Conservation (phyloP, 2,329 filamentous ascomycete species). For the Aspergillus sp. region DNA sequence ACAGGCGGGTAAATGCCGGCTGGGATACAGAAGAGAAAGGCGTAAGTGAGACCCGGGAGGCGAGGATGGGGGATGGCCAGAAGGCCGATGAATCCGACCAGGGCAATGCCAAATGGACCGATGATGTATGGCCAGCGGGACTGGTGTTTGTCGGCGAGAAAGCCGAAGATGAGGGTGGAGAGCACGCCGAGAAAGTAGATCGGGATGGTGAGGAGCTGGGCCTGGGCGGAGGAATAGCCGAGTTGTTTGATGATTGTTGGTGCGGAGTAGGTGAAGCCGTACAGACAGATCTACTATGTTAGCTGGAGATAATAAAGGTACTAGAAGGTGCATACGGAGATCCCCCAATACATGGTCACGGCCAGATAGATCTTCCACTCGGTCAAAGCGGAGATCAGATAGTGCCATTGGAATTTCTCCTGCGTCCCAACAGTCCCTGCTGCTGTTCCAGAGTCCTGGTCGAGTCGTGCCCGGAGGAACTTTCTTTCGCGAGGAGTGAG, state of each 20-base stretch:
- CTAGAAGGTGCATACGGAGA: too few relatives aligned
- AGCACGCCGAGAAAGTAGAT: conserved; percentile 19
- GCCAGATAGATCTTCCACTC: too few relatives aligned
- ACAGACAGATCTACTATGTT: conserved; percentile 2
- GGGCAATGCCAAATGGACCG: not conserved
- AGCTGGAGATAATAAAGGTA: not conserved
- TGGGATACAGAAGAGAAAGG: not conserved
- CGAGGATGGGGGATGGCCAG: not conserved
- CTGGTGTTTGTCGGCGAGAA: not conserved
- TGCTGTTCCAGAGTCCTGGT: too few relatives aligned
- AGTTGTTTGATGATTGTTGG: conserved; percentile 20
- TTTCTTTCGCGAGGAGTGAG: conserved; percentile 47
- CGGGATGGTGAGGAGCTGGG: conserved; percentile 20
- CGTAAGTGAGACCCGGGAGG: not conserved
- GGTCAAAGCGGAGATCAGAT: too few relatives aligned
- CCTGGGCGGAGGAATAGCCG: conserved; percentile 14
- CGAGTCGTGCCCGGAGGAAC: not conserved
- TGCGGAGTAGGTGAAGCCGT: conserved; percentile 14
- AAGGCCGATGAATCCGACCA: not conserved
- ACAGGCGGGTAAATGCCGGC: not conserved
- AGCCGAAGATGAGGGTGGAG: not conserved
- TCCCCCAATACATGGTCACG: too few relatives aligned
- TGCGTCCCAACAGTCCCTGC: too few relatives aligned
- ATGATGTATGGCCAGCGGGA: not conserved
- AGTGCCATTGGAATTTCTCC: too few relatives aligned